These are phyloP conservation scores for Fimicolochytrium jonesii DNA, from an alignment of 192 early-diverging fungal species.

Conservation along the genomic window DNA sequence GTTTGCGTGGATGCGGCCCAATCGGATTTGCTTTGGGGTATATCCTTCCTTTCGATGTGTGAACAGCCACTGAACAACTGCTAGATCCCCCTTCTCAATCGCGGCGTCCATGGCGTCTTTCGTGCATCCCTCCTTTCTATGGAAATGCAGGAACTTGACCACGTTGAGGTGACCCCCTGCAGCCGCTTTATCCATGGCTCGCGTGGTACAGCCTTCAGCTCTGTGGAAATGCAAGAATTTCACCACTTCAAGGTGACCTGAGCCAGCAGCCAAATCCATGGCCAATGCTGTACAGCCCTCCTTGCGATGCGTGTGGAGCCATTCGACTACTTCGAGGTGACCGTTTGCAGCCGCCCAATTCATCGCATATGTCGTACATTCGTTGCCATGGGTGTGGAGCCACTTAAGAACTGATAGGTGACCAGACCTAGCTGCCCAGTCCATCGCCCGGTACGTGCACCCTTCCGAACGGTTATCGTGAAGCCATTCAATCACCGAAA, in stretches of 20 bases:
- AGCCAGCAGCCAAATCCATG: conserved; percentile 20
- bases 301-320: conserved; percentile 17
- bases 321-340: conserved; percentile 24
- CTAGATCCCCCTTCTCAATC: conserved; percentile 19
- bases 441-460: conserved; percentile 21
- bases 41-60: conserved; percentile 8
- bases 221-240: conserved; percentile 24
- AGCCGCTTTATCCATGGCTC: conserved; percentile 18
- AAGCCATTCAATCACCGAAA: conserved; percentile 19
- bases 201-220: conserved; percentile 21
- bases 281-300: too few relatives aligned
- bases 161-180: conserved; percentile 14
- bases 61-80: conserved; percentile 16
- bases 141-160: conserved; percentile 1
- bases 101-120: conserved; percentile 24
- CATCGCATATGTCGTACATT: conserved; percentile 26
- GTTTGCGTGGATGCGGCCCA: too few relatives aligned
- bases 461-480: conserved; percentile 27
- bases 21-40: too few relatives aligned
- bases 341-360: conserved; percentile 16
- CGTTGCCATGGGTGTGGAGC: conserved; percentile 3
- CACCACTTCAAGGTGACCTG: conserved; percentile 22
- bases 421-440: conserved; percentile 15
- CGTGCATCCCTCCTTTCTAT: conserved; percentile 16
- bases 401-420: conserved; percentile 18